These are phyloP conservation scores for Apiotrichum veenhuisii DNA, from an alignment of 1,284 basidiomycete genomes.

Conservation along the genomic window DNA sequence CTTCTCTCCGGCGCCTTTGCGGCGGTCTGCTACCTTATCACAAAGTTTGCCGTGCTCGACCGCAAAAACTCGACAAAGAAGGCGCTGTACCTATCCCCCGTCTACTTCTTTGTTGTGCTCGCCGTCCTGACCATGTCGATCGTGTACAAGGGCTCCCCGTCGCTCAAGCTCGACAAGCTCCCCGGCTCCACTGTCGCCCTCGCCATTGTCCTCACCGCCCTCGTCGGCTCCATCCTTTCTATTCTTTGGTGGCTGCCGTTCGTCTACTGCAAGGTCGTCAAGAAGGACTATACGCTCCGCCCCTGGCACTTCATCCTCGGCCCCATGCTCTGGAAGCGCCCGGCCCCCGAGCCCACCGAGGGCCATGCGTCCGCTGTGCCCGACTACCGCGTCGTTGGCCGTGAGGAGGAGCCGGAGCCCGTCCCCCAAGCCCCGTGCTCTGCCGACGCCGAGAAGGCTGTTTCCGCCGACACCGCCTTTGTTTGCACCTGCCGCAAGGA, in stretches of 20 bases:
- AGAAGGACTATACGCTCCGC: constrained; percentile 52
- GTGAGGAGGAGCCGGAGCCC: neutral
- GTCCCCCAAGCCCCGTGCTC: neutral
- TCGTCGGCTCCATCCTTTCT: constrained; percentile 49
- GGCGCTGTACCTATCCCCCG: constrained; percentile 44
- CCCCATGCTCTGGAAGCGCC: constrained; percentile 51
- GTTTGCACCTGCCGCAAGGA: constrained; percentile 7
- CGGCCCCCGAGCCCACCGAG: constrained; percentile 33
- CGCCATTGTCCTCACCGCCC: constrained; percentile 50
- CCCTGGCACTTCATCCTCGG: constrained; percentile 54
- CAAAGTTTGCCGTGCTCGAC: constrained; percentile 49
- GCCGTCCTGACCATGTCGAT: constrained; percentile 47
- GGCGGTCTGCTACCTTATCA: constrained; percentile 49
- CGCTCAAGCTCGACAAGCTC: constrained; percentile 49
- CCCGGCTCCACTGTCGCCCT: constrained; percentile 43
- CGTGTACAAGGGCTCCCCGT: constrained; percentile 47
- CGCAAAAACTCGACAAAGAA: constrained; percentile 43
- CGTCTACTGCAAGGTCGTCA: constrained; percentile 52
- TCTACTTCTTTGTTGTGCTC: constrained; percentile 51
- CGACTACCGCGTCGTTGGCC: constrained; percentile 16
- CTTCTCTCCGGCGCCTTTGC: too few species aligned
- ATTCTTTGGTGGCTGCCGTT: constrained; percentile 54
- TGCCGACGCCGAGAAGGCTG: constrained; percentile 4
- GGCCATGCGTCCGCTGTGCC: neutral
- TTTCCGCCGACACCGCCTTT: constrained; percentile 1